phyloP scores from a whole-genome alignment of 2,329 filamentous ascomycete genomes.

The Sporothrix schenckii region DNA sequence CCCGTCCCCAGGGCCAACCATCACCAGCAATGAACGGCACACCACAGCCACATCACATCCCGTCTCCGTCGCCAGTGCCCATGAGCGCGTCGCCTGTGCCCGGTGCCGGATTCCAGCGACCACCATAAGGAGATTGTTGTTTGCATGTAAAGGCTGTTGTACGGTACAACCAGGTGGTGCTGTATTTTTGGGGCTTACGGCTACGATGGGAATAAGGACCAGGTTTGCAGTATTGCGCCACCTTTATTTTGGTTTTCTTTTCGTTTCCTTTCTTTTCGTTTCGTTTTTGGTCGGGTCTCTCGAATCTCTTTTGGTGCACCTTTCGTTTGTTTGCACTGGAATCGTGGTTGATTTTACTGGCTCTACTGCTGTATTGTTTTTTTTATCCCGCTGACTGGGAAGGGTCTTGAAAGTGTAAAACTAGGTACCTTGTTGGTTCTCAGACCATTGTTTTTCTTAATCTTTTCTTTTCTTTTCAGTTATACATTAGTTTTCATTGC shows the following conservation, averaged over 20 bases:
- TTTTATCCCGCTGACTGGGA: slow-evolving; percentile 1
- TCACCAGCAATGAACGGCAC: slow-evolving; percentile 35
- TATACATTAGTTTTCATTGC: neutral
- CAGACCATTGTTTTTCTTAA: neutral
- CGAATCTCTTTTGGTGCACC: neutral
- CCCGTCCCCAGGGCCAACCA: slow-evolving; percentile 11
- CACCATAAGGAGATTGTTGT: slow-evolving; percentile 3
- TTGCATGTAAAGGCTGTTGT: neutral
- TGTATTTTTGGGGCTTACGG: neutral
- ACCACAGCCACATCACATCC: slow-evolving; percentile 29
- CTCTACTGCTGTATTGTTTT: neutral
- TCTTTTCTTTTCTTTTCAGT: neutral
- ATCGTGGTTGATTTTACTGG: neutral
- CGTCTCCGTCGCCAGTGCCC: slow-evolving; percentile 37
- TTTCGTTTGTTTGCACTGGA: neutral
- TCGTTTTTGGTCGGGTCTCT: neutral
- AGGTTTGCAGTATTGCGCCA: neutral
- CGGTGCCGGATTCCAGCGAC: slow-evolving; percentile 30
- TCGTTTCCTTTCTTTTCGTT: neutral
- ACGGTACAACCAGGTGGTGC: neutral
- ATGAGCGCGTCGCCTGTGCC: slow-evolving; percentile 36
- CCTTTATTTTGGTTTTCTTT: neutral
- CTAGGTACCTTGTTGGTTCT: neutral
- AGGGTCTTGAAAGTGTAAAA: slow-evolving; percentile 9
- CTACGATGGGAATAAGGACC: neutral